Percentiles rank a stretch among this genome's conserved stretches.
Evolutionary conservation across 2,329 filamentous ascomycete species (phyloP).

Genomic region (Cercospora janseana): DNA sequence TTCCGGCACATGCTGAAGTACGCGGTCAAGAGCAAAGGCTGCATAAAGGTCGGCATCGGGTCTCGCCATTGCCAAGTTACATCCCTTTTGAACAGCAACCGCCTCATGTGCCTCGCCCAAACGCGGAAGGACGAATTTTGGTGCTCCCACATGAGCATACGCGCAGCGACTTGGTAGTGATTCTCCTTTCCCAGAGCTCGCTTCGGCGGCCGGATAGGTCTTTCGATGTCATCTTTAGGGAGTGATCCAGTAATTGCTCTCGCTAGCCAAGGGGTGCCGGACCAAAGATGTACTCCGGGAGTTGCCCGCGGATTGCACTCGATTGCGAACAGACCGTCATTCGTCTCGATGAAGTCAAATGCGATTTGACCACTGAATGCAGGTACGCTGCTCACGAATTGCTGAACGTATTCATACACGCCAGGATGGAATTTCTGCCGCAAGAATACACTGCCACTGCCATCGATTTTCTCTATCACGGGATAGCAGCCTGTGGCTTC

Average conservation of each 20-base stretch:
- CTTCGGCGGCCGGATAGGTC: slow-evolving; percentile 21
- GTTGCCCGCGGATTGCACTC: slow-evolving; percentile 37
- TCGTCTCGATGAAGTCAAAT: slow-evolving; percentile 35
- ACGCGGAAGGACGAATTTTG: slow-evolving; percentile 20
- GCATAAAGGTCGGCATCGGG: slow-evolving; percentile 31
- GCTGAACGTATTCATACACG: slow-evolving; percentile 31
- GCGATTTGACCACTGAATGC: slow-evolving; percentile 30
- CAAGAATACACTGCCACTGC: slow-evolving; percentile 33
- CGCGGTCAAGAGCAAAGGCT: slow-evolving; percentile 35
- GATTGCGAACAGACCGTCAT: slow-evolving; percentile 29
- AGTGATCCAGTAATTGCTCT: slow-evolving; percentile 19
- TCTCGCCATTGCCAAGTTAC: slow-evolving; percentile 34
- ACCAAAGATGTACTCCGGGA: slow-evolving; percentile 35
- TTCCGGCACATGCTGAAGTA: slow-evolving; percentile 28
- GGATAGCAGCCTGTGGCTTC: slow-evolving; percentile 34
- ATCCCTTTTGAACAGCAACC: slow-evolving; percentile 33
- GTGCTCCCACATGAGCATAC: slow-evolving; percentile 34
- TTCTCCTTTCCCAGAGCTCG: slow-evolving; percentile 13
- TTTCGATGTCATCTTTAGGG: slow-evolving; percentile 21
- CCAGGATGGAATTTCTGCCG: slow-evolving; percentile 24
- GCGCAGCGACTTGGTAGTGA: slow-evolving; percentile 20
- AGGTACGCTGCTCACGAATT: slow-evolving; percentile 22
- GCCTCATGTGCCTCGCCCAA: slow-evolving; percentile 33
- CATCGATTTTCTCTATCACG: slow-evolving; percentile 35
- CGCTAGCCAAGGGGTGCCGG: slow-evolving; percentile 23